These are phyloP conservation scores for Trypanosoma avium DNA, from an alignment of 208 protist genomes.

Conservation along the genomic window DNA sequence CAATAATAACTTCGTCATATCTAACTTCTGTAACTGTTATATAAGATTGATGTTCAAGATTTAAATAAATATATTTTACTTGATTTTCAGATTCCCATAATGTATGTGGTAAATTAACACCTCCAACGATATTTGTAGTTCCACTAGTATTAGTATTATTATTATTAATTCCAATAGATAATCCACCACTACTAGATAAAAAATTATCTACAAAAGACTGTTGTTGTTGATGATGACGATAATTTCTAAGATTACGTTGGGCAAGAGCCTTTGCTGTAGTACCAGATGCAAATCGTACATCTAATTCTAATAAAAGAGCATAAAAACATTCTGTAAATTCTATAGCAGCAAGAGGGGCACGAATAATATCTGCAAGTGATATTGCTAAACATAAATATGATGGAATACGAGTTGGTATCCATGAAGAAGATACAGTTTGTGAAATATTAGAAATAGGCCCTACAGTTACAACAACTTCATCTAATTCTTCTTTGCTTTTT, in stretches of 20 bases:
- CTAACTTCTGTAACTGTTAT: constrained; percentile 24
- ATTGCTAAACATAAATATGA: constrained; percentile 52
- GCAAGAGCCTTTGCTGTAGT: constrained; percentile 47
- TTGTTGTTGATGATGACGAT: constrained; percentile 41
- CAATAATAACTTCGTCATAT: constrained; percentile 64
- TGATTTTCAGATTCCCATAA: constrained; percentile 22
- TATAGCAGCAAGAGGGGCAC: constrained; percentile 36
- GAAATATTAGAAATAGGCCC: neutral
- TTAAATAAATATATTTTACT: constrained; percentile 60
- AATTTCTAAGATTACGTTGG: constrained; percentile 47
- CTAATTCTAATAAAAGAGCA: constrained; percentile 65
- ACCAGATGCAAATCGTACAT: constrained; percentile 50
- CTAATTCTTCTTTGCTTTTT: neutral
- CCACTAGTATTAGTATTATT: neutral
- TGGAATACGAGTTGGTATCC: constrained; percentile 34
- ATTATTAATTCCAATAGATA: neutral
- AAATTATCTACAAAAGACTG: neutral
- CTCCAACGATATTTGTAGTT: neutral
- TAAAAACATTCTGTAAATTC: constrained; percentile 71
- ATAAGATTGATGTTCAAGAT: constrained; percentile 36
- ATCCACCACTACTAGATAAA: neutral
- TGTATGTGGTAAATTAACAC: neutral
- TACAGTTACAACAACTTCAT: constrained; percentile 11
- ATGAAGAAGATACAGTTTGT: neutral
- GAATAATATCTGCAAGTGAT: constrained; percentile 65